Evolutionary conservation across 805 yeast species (phyloP).

Genomic region (Candida taoyuanica): DNA sequence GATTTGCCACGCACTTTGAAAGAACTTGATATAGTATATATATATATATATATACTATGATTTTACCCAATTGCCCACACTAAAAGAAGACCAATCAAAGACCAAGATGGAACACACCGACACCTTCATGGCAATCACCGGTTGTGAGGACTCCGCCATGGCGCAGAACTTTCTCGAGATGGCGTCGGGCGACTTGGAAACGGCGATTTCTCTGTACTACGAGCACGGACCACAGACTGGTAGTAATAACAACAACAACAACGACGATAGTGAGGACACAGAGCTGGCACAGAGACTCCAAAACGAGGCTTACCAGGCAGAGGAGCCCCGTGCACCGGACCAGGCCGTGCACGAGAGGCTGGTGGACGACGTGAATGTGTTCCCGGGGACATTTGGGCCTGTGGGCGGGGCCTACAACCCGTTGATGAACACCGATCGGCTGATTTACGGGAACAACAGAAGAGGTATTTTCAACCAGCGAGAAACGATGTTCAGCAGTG

Average conservation of each 20-base stretch:
- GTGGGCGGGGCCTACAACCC: conserved; percentile 31
- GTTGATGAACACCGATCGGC: conserved; percentile 5
- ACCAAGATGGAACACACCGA: conserved; percentile 56
- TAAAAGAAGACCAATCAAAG: too few relatives aligned
- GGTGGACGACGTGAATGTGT: conserved; percentile 42
- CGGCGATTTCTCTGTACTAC: conserved; percentile 78
- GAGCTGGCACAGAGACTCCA: conserved; percentile 64
- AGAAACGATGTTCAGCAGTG: conserved; percentile 12
- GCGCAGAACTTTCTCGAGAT: conserved; percentile 79
- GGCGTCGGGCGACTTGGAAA: conserved; percentile 71
- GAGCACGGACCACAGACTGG: conserved; percentile 49
- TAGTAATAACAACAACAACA: conserved; percentile 1
- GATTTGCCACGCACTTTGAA: too few relatives aligned
- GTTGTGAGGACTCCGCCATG: conserved; percentile 55
- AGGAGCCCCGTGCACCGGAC: conserved; percentile 69
- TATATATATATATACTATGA: too few relatives aligned
- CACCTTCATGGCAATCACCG: conserved; percentile 80
- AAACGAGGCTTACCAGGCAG: conserved; percentile 48
- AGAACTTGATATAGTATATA: too few relatives aligned
- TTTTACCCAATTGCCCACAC: too few relatives aligned
- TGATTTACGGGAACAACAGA: conserved; percentile 31
- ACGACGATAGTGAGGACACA: conserved; percentile 29
- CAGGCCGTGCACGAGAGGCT: conserved; percentile 75
- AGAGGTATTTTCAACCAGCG: conserved; percentile 35
- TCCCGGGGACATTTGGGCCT: conserved; percentile 35